These are phyloP conservation scores for Noccaea caerulescens DNA, from an alignment of 345 rosid genomes.

Conservation along the genomic window DNA sequence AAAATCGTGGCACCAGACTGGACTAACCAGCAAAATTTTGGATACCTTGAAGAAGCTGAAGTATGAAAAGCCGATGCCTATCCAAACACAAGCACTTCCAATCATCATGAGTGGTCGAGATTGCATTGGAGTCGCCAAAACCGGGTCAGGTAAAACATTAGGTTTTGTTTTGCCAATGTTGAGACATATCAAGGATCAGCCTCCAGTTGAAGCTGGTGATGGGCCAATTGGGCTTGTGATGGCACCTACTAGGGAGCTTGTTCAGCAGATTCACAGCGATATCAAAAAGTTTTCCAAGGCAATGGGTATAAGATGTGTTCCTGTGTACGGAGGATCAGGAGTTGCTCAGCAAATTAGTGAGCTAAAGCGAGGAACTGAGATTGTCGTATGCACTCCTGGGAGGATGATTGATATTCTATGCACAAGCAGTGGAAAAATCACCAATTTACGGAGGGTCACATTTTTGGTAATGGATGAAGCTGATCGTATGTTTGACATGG, in stretches of 20 bases:
- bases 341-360: conserved; percentile 99
- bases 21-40: conserved; percentile 78
- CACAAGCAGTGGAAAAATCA: conserved; percentile 90
- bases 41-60: conserved; percentile 87
- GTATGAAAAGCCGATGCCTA: conserved; percentile 93
- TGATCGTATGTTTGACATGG: conserved; percentile 99
- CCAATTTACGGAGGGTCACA: conserved; percentile 84
- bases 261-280: conserved; percentile 95
- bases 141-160: conserved; percentile 96
- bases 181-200: conserved; percentile 99
- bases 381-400: conserved; percentile 98
- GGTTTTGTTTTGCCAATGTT: conserved; percentile 98
- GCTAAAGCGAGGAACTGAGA: conserved; percentile 89
- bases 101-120: conserved; percentile 96
- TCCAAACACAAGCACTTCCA: conserved; percentile 96
- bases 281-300: conserved; percentile 78
- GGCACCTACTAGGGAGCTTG: conserved; percentile 99
- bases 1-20: conserved; percentile 96
- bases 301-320: conserved; percentile 81
- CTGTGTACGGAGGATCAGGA: conserved; percentile 97
- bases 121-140: conserved; percentile 96
- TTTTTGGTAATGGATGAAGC: conserved; percentile 97
- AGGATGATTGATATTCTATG: conserved; percentile 97
- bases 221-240: conserved; percentile 95
- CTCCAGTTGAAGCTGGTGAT: conserved; percentile 91